Conservation (phyloP, 176 grass and related monocot genomes). For the Paspalum notatum region DNA sequence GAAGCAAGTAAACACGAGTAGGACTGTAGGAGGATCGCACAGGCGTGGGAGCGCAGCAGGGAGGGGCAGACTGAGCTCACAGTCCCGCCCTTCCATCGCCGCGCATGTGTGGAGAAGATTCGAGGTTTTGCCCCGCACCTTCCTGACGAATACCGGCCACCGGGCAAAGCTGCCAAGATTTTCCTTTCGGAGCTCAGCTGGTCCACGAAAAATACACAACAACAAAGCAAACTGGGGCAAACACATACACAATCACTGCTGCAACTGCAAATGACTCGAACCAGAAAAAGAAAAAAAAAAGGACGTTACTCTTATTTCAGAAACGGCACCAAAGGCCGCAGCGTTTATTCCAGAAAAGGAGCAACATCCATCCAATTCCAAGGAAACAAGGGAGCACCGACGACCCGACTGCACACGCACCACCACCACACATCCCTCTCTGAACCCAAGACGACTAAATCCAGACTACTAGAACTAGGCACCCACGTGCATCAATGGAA, state of each 20-base stretch:
- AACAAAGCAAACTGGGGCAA: not conserved
- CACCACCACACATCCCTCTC: slow-evolving; percentile 16
- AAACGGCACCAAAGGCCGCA: slow-evolving; percentile 44
- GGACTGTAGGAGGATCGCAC: too few species aligned
- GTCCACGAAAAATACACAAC: too few species aligned
- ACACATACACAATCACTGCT: not conserved
- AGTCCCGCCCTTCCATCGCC: too few species aligned
- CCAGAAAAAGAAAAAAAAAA: not conserved
- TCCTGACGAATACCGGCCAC: too few species aligned
- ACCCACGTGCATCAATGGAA: too few species aligned
- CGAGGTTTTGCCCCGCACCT: too few species aligned
- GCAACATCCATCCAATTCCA: slow-evolving; percentile 61
- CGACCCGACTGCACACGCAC: slow-evolving; percentile 27
- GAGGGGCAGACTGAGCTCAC: too few species aligned
- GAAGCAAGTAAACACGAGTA: too few species aligned
- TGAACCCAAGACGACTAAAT: slow-evolving; percentile 25
- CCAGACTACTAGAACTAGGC: not conserved
- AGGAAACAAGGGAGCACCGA: slow-evolving; percentile 35
- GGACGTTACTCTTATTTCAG: slow-evolving; percentile 61
- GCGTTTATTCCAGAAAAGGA: slow-evolving; percentile 28
- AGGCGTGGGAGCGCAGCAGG: too few species aligned
- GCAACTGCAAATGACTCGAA: not conserved
- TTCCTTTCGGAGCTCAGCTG: too few species aligned
- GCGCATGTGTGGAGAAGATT: too few species aligned
- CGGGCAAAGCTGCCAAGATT: too few species aligned